phyloP scores from a whole-genome alignment of 2,329 filamentous ascomycete genomes.

The Huntiella omanensis region DNA sequence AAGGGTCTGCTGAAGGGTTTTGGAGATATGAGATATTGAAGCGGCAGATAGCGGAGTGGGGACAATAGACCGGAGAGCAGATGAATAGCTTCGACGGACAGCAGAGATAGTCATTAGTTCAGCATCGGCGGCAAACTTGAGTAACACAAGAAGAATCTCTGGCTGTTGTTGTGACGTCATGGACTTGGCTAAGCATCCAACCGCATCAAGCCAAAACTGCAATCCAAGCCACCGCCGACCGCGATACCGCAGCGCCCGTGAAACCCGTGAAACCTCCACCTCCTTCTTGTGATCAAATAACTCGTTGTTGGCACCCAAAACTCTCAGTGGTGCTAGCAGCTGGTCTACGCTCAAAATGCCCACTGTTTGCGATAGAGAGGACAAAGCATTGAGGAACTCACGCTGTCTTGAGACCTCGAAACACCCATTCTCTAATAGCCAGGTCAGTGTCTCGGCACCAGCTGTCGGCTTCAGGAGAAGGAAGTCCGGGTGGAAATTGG shows the following conservation, averaged over 20 bases:
- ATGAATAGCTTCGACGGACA: conserved; percentile 18
- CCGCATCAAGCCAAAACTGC: conserved; percentile 1
- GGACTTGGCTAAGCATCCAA: background rate
- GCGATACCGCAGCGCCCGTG: background rate
- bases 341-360: too few relatives aligned
- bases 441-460: conserved; percentile 30
- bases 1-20: too few relatives aligned
- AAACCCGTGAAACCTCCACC: background rate
- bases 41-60: too few relatives aligned
- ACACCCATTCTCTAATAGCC: conserved; percentile 44
- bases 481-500: too few relatives aligned
- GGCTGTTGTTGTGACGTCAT: background rate
- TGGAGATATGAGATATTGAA: too few relatives aligned
- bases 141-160: background rate
- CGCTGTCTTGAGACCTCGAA: background rate
- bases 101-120: conserved; percentile 3
- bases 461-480: too few relatives aligned
- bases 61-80: too few relatives aligned
- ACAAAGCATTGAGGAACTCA: conserved; percentile 3
- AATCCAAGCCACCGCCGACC: background rate
- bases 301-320: conserved; percentile 7
- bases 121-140: conserved; percentile 6
- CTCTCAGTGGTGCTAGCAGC: background rate
- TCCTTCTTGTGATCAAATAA: conserved; percentile 1
- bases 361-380: background rate